Evolutionary conservation across 208 protist genomes (phyloP).

Genomic region (Leptomonas pyrrhocoris): DNA sequence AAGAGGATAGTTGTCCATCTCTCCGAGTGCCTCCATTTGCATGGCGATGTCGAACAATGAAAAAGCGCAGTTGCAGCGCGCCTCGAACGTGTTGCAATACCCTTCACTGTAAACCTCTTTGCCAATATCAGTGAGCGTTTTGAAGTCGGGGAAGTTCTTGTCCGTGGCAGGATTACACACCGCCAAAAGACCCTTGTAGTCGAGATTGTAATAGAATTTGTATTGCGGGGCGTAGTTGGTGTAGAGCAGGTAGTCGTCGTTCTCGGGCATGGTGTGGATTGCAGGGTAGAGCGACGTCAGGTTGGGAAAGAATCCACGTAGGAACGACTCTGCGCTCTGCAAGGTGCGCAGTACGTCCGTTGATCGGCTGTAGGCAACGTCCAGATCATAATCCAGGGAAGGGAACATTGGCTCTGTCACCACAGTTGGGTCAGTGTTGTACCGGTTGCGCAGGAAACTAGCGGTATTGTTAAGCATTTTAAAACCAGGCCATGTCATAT

Average conservation of each 20-base stretch:
- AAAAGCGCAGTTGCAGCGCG: slow-evolving; percentile 19
- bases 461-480: slow-evolving; percentile 42
- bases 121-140: slow-evolving; percentile 19
- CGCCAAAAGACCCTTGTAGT: slow-evolving; percentile 1
- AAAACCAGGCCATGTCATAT: slow-evolving; percentile 39
- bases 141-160: slow-evolving; percentile 20
- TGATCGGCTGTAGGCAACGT: slow-evolving; percentile 49
- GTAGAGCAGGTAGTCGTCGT: slow-evolving; percentile 28
- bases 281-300: slow-evolving; percentile 30
- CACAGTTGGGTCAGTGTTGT: slow-evolving; percentile 34
- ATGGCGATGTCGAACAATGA: slow-evolving; percentile 28
- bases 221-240: slow-evolving; percentile 17
- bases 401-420: slow-evolving; percentile 40
- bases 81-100: slow-evolving; percentile 19
- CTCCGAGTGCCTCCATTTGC: slow-evolving; percentile 8
- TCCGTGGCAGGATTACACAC: slow-evolving; percentile 22
- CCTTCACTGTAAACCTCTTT: slow-evolving; percentile 23
- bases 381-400: slow-evolving; percentile 37
- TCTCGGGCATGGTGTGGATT: slow-evolving; percentile 24
- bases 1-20: slow-evolving; percentile 19
- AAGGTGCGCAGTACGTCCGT: slow-evolving; percentile 54
- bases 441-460: slow-evolving; percentile 43
- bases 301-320: slow-evolving; percentile 40
- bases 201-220: slow-evolving; percentile 18
- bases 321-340: slow-evolving; percentile 49